Evolutionary conservation across 345 rosid species (phyloP).

Genomic region (Acer campestre): DNA sequence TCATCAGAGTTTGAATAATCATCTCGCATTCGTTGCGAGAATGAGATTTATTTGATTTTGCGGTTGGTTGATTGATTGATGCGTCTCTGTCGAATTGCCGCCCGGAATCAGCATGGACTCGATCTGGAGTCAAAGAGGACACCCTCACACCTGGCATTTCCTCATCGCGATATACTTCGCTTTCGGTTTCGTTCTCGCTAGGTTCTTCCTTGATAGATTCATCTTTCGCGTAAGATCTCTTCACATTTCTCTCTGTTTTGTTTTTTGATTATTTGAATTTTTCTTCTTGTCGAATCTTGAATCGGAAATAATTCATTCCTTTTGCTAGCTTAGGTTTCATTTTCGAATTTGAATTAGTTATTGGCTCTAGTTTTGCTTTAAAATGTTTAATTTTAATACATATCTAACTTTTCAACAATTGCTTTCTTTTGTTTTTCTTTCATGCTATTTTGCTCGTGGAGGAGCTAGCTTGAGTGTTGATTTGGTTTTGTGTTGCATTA

Average conservation of each 20-base stretch:
- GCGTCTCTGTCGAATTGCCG: constrained; percentile 21
- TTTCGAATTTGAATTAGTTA: neutral
- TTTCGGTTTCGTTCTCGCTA: constrained; percentile 52
- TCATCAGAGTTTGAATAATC: neutral
- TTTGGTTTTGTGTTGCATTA: no score
- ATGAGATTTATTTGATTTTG: constrained; percentile 9
- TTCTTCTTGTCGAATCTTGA: constrained; percentile 9
- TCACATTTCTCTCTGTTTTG: neutral
- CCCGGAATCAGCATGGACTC: constrained; percentile 48
- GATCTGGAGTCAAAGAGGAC: constrained; percentile 37
- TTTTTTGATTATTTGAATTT: neutral
- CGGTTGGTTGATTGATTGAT: constrained; percentile 15
- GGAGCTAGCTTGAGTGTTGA: no score
- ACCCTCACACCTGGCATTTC: constrained; percentile 53
- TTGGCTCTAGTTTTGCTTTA: neutral
- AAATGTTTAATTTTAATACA: no score
- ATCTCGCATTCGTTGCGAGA: neutral
- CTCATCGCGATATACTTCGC: constrained; percentile 66
- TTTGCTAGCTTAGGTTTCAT: neutral
- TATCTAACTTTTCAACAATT: no score
- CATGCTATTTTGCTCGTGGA: no score
- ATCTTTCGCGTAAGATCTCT: constrained; percentile 69
- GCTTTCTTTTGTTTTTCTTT: no score
- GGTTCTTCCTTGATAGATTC: constrained; percentile 74
- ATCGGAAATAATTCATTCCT: neutral